Evolutionary conservation across 768 basidiomycete genomes (phyloP).

Genomic region (Arthromyces matolae): DNA sequence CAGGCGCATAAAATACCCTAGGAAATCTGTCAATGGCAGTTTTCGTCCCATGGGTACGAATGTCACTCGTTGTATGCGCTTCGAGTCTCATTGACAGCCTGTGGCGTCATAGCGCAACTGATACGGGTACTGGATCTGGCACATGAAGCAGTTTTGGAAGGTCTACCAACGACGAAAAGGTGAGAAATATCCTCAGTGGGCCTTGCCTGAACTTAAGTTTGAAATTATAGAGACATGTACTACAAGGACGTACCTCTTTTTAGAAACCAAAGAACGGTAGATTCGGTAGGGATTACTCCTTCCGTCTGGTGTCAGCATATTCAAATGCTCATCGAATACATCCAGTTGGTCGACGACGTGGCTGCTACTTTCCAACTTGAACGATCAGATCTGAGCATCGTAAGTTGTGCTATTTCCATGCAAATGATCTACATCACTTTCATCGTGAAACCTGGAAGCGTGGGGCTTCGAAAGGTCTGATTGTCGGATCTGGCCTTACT

Average conservation of each 20-base stretch:
- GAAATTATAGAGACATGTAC: conserved; percentile 66
- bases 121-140: conserved; percentile 62
- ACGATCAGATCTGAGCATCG: conserved; percentile 78
- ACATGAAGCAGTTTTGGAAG: conserved; percentile 60
- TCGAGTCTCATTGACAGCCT: neutral
- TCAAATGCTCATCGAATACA: neutral
- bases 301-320: neutral
- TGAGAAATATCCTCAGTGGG: conserved; percentile 20
- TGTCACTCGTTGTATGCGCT: conserved; percentile 11
- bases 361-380: conserved; percentile 77
- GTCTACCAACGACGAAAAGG: conserved; percentile 64
- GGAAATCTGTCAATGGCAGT: conserved; percentile 33
- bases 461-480: conserved; percentile 85
- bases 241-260: conserved; percentile 84
- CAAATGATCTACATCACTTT: neutral
- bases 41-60: conserved; percentile 36
- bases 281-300: conserved; percentile 55
- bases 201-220: neutral
- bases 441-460: conserved; percentile 43
- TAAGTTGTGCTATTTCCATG: conserved; percentile 27
- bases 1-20: conserved; percentile 32
- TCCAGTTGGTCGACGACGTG: conserved; percentile 82
- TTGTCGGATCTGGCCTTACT: conserved; percentile 62
- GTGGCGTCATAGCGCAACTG: conserved; percentile 52
- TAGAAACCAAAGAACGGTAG: conserved; percentile 71